Evolutionary conservation across 768 basidiomycete species (phyloP).

Genomic region (Tylopilus intermedius): DNA sequence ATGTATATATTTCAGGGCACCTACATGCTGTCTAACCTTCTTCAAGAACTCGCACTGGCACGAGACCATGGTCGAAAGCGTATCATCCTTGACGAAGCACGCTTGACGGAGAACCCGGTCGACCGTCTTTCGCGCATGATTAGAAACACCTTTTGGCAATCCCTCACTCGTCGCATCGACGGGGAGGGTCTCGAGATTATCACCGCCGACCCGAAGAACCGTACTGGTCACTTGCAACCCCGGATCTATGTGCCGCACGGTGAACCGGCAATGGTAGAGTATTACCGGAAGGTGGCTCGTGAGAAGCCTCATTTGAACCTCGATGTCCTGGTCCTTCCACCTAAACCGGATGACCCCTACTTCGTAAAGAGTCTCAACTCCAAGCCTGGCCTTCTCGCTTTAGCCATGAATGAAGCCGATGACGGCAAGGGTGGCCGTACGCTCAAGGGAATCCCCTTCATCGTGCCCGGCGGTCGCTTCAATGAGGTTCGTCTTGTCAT

Average conservation of each 20-base stretch:
- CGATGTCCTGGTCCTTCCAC: slow-evolving; percentile 86
- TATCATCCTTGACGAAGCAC: slow-evolving; percentile 98
- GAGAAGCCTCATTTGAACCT: slow-evolving; percentile 93
- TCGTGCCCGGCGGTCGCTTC: slow-evolving; percentile 93
- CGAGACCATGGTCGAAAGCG: slow-evolving; percentile 92
- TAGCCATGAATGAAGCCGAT: slow-evolving; percentile 92
- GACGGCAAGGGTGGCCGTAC: slow-evolving; percentile 74
- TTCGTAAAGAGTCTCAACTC: slow-evolving; percentile 92
- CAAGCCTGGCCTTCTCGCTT: slow-evolving; percentile 88
- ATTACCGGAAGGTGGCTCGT: slow-evolving; percentile 85
- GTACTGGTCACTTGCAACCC: slow-evolving; percentile 83
- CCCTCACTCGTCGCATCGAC: slow-evolving; percentile 92
- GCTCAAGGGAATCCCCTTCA: slow-evolving; percentile 91
- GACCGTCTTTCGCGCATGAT: slow-evolving; percentile 97
- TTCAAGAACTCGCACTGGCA: slow-evolving; percentile 97
- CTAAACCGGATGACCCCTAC: slow-evolving; percentile 76
- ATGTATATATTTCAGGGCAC: slow-evolving; percentile 59
- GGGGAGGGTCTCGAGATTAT: slow-evolving; percentile 97
- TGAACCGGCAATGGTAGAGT: slow-evolving; percentile 91
- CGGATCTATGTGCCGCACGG: slow-evolving; percentile 93
- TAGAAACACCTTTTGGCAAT: slow-evolving; percentile 96
- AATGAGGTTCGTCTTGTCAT: slow-evolving; percentile 64
- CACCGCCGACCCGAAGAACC: slow-evolving; percentile 96
- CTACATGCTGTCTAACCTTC: slow-evolving; percentile 98
- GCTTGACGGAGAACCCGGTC: slow-evolving; percentile 95